phyloP scores from a whole-genome alignment of 805 yeast genomes.

The Osmozyma mogii region DNA sequence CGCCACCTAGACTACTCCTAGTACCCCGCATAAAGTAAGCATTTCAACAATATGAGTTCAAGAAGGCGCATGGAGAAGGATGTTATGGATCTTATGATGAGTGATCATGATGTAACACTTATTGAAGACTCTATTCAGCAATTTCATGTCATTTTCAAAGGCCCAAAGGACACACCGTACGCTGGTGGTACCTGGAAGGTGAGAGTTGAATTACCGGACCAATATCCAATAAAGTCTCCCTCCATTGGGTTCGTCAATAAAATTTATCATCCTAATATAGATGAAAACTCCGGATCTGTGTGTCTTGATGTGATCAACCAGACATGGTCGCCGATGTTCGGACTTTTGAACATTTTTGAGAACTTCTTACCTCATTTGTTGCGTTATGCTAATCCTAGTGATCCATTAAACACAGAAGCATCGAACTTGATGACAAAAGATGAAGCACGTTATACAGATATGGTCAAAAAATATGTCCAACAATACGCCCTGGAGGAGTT shows the following conservation, averaged over 20 bases:
- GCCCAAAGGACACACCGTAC: constrained; percentile 79
- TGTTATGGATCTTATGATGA: constrained; percentile 94
- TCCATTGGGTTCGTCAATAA: constrained; percentile 89
- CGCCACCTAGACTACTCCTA: too few species aligned
- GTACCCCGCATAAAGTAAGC: too few species aligned
- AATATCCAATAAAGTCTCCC: constrained; percentile 92
- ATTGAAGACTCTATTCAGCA: constrained; percentile 76
- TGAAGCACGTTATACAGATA: constrained; percentile 54
- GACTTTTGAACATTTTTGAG: constrained; percentile 82
- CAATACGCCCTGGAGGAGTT: constrained; percentile 42
- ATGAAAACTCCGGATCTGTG: constrained; percentile 82
- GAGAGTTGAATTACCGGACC: constrained; percentile 90
- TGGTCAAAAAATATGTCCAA: constrained; percentile 66
- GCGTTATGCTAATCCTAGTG: constrained; percentile 89
- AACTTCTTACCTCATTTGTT: constrained; percentile 87
- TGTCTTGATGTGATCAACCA: constrained; percentile 95
- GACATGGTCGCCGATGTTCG: constrained; percentile 98
- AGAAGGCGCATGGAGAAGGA: constrained; percentile 86
- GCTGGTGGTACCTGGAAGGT: constrained; percentile 86
- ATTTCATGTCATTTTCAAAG: constrained; percentile 75
- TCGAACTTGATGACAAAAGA: constrained; percentile 70
- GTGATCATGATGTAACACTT: constrained; percentile 81
- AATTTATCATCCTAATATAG: constrained; percentile 93
- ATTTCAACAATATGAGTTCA: constrained; percentile 12
- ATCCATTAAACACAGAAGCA: constrained; percentile 89